Percentiles rank a stretch among this genome's conserved stretches.
Evolutionary conservation across 2,329 filamentous ascomycete genomes (phyloP).

Genomic region (Aspergillus pseudonomiae): DNA sequence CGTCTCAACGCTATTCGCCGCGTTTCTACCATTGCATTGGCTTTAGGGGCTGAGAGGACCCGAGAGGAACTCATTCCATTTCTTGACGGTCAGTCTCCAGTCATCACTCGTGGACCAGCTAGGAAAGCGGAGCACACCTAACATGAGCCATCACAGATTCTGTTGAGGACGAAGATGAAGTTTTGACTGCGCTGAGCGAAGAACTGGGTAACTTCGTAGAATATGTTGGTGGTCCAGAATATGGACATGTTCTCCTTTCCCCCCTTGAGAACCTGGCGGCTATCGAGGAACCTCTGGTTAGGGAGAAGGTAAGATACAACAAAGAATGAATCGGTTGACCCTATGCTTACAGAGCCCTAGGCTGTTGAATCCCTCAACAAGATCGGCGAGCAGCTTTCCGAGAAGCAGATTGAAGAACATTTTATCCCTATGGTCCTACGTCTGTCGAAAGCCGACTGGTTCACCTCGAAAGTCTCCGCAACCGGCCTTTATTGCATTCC

Average conservation of each 20-base stretch:
- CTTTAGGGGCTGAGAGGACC: slow-evolving; percentile 92
- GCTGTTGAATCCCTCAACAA: slow-evolving; percentile 99
- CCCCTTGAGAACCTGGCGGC: slow-evolving; percentile 97
- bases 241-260: slow-evolving; percentile 93
- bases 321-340: slow-evolving; percentile 4
- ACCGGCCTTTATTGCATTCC: slow-evolving; percentile 93
- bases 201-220: slow-evolving; percentile 97
- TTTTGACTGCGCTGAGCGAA: slow-evolving; percentile 93
- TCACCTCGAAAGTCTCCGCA: slow-evolving; percentile 98
- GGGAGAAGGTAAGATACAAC: slow-evolving; percentile 77
- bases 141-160: slow-evolving; percentile 69
- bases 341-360: slow-evolving; percentile 50
- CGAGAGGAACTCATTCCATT: slow-evolving; percentile 99
- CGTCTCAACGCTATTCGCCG: slow-evolving; percentile 98
- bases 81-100: slow-evolving; percentile 78
- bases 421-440: slow-evolving; percentile 95
- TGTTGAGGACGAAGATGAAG: slow-evolving; percentile 98
- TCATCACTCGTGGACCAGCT: slow-evolving; percentile 11
- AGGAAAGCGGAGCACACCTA: slow-evolving; percentile 19
- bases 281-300: slow-evolving; percentile 95
- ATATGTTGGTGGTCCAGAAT: slow-evolving; percentile 92
- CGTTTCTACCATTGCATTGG: slow-evolving; percentile 95
- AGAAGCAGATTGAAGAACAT: slow-evolving; percentile 92
- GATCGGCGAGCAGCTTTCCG: slow-evolving; percentile 89
- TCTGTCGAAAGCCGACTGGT: slow-evolving; percentile 99